Conservation (phyloP, 176 grass and related monocot genomes). For the Aegilops bicornis region DNA sequence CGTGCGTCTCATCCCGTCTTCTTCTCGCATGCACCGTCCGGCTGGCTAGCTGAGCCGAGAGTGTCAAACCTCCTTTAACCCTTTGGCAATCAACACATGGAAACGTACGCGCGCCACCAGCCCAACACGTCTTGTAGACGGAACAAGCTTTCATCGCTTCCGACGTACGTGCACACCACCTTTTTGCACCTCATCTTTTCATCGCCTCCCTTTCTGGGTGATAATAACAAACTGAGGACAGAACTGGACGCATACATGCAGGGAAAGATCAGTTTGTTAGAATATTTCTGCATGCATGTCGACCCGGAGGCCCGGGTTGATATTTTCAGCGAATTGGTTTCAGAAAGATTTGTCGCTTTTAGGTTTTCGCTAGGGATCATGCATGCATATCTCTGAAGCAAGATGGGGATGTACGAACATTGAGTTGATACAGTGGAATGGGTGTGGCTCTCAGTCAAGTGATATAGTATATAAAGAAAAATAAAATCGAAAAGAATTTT, state of each 20-base stretch:
- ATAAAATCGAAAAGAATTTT: too few relatives aligned
- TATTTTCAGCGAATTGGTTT: neutral
- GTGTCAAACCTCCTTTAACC: neutral
- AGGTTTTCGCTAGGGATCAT: neutral
- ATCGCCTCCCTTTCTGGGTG: neutral
- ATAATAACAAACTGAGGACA: neutral
- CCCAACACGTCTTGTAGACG: neutral
- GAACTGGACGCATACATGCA: neutral
- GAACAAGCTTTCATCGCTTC: neutral
- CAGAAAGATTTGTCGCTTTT: neutral
- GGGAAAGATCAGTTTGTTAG: neutral
- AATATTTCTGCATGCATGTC: neutral
- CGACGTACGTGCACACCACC: too few relatives aligned
- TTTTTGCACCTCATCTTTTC: too few relatives aligned
- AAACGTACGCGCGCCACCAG: neutral
- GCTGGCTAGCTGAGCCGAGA: neutral
- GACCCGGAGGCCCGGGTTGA: too few relatives aligned
- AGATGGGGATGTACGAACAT: neutral
- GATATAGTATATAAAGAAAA: too few relatives aligned
- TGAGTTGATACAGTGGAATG: too few relatives aligned
- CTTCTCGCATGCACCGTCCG: too few relatives aligned
- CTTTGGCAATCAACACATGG: neutral
- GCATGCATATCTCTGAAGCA: neutral
- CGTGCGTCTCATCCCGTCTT: neutral
- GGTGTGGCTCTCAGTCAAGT: too few relatives aligned